Percentiles rank a stretch among this genome's conserved stretches.
phyloP scores from a whole-genome alignment of 2,329 filamentous ascomycete genomes.

The Scedosporium apiospermum region DNA sequence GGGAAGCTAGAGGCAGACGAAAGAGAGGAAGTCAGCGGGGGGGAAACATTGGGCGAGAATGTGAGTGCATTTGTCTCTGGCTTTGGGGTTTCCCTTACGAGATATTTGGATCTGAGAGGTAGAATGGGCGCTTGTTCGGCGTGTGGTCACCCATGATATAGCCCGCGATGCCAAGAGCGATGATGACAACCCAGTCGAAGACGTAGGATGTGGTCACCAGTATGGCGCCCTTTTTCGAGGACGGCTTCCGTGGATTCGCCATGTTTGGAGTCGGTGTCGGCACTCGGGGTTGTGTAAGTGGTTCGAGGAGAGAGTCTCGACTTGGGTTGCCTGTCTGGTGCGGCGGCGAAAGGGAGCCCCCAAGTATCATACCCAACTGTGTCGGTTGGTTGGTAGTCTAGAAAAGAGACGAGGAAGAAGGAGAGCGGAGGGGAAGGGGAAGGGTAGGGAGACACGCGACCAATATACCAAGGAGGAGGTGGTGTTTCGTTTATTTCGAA shows the following conservation, averaged over 20 bases:
- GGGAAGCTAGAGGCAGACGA: slow-evolving; percentile 47
- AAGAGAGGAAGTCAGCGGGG: not conserved
- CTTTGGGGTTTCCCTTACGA: slow-evolving; percentile 8
- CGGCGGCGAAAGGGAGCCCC: not conserved
- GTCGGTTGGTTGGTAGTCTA: not conserved
- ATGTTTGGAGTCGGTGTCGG: not conserved
- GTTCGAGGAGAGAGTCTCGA: slow-evolving; percentile 5
- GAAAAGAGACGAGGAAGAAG: not conserved
- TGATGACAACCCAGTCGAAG: slow-evolving; percentile 64
- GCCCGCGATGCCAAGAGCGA: slow-evolving; percentile 48
- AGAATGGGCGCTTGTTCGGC: slow-evolving; percentile 63
- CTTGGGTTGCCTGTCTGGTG: not conserved
- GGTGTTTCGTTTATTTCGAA: too few species aligned
- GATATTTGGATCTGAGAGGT: slow-evolving; percentile 62
- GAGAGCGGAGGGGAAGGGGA: not conserved
- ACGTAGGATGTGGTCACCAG: slow-evolving; percentile 53
- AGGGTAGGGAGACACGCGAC: too few species aligned
- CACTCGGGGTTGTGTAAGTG: not conserved
- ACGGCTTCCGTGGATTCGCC: not conserved
- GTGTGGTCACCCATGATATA: slow-evolving; percentile 48
- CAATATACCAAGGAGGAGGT: too few species aligned
- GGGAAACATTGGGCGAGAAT: too few species aligned
- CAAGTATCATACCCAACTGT: slow-evolving; percentile 3
- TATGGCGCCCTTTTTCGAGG: slow-evolving; percentile 4
- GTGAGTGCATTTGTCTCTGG: not conserved